phyloP scores from a whole-genome alignment of 495 filamentous ascomycete genomes.

The Daldinia concentrica region DNA sequence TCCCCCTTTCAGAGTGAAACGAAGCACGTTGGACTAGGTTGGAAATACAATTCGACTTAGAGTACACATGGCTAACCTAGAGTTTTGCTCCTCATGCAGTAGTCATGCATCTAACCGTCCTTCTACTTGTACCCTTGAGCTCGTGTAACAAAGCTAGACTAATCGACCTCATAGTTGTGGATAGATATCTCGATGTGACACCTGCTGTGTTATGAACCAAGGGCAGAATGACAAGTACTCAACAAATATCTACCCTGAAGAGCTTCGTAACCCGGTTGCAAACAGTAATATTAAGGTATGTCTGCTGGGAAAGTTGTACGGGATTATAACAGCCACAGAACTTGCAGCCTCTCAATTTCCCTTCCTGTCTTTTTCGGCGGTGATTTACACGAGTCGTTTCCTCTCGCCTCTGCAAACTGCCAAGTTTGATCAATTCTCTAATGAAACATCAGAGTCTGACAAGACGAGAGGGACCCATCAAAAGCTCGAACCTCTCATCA shows the following conservation, averaged over 20 bases:
- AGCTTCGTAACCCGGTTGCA: conserved; percentile 22
- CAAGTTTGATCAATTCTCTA: conserved; percentile 39
- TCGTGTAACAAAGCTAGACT: conserved; percentile 35
- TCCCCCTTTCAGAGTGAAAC: conserved; percentile 38
- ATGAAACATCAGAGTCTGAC: conserved; percentile 50
- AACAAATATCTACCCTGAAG: conserved; percentile 34
- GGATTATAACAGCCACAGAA: conserved; percentile 47
- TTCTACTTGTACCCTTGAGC: conserved; percentile 34
- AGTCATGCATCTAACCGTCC: conserved; percentile 41
- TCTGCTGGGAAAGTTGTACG: conserved; percentile 44
- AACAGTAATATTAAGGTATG: conserved; percentile 35
- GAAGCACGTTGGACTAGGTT: conserved; percentile 36
- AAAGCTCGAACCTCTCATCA: conserved; percentile 39
- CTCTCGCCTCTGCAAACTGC: conserved; percentile 37
- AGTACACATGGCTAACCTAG: conserved; percentile 41
- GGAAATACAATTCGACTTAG: conserved; percentile 35
- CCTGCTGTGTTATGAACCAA: conserved; percentile 39
- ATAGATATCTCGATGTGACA: conserved; percentile 42
- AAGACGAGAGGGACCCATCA: conserved; percentile 42
- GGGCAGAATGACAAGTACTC: conserved; percentile 38
- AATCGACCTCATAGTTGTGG: conserved; percentile 37
- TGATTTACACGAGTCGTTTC: conserved; percentile 23
- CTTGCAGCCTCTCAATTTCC: conserved; percentile 45
- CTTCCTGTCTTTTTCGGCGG: conserved; percentile 22
- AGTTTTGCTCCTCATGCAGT: conserved; percentile 39